These are phyloP conservation scores for Pisolithus thermaeus DNA, from an alignment of 1,284 basidiomycete genomes.

Conservation along the genomic window DNA sequence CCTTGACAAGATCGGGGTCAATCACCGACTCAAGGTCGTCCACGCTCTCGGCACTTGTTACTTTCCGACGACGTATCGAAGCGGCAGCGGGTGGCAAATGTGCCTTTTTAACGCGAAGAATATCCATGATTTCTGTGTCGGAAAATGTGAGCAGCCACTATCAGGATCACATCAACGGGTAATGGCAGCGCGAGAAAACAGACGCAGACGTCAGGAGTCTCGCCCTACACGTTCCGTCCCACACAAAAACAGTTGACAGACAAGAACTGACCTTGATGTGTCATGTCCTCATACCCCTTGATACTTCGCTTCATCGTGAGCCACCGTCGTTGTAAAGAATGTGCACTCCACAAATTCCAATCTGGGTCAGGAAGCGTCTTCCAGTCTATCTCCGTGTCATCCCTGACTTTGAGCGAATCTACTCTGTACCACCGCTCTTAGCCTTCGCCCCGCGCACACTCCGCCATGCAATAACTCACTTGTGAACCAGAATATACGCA, in stretches of 20 bases:
- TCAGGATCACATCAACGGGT: not conserved
- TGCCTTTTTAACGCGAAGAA: conserved; percentile 64
- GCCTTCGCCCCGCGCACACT: conserved; percentile 1
- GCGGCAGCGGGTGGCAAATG: conserved; percentile 39
- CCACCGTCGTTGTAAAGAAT: conserved; percentile 72
- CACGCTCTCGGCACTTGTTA: conserved; percentile 50
- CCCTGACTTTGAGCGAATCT: conserved; percentile 63
- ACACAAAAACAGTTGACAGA: conserved; percentile 1
- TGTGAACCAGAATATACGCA: conserved; percentile 73
- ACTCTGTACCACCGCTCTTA: conserved; percentile 40
- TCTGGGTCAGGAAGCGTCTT: conserved; percentile 62
- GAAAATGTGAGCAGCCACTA: not conserved
- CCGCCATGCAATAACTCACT: conserved; percentile 41
- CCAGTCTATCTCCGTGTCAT: conserved; percentile 84
- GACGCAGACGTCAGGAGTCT: too few species aligned
- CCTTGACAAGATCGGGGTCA: conserved; percentile 22
- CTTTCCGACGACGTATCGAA: conserved; percentile 40
- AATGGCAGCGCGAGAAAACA: not conserved
- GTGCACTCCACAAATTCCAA: conserved; percentile 82
- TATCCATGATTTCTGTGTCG: conserved; percentile 68
- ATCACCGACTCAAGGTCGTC: conserved; percentile 20
- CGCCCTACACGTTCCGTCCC: not conserved
- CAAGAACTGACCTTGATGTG: conserved; percentile 53
- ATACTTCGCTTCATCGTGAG: conserved; percentile 67
- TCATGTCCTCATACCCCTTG: conserved; percentile 72